Evolutionary conservation across 2,329 filamentous ascomycete genomes (phyloP).

Genomic region (Ceratocystis alfenasii): DNA sequence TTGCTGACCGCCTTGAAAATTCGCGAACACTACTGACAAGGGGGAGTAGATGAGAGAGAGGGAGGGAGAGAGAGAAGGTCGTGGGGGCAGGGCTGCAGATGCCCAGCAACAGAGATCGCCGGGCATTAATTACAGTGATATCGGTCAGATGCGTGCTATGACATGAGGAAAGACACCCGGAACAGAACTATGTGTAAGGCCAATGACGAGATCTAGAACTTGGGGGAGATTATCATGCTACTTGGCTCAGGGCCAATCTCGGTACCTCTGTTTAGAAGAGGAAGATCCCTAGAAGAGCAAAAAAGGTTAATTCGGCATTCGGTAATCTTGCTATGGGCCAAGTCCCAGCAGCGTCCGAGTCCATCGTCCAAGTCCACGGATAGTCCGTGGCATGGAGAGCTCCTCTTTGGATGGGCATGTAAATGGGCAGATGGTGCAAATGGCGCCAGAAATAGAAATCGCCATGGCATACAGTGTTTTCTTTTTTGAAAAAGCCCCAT

Average conservation of each 20-base stretch:
- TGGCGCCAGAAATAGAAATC: neutral
- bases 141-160: neutral
- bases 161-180: neutral
- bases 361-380: neutral
- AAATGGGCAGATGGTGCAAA: neutral
- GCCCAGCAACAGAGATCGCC: neutral
- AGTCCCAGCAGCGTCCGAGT: neutral
- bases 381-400: slow-evolving; percentile 7
- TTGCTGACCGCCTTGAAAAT: slow-evolving; percentile 1
- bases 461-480: neutral
- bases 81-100: neutral
- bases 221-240: neutral
- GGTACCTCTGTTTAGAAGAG: neutral
- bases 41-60: neutral
- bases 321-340: neutral
- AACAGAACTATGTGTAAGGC: neutral
- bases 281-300: neutral
- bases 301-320: neutral
- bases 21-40: neutral
- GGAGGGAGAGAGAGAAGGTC: too few relatives aligned
- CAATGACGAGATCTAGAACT: neutral
- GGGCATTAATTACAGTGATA: neutral
- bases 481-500: too few relatives aligned
- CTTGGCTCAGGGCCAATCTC: neutral
- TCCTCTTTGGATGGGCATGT: slow-evolving; percentile 9